A percentile compares a stretch with the other conserved stretches of the same genome.
Conservation (phyloP, 129 eudicot species). For the Saposhnikovia divaricata region DNA sequence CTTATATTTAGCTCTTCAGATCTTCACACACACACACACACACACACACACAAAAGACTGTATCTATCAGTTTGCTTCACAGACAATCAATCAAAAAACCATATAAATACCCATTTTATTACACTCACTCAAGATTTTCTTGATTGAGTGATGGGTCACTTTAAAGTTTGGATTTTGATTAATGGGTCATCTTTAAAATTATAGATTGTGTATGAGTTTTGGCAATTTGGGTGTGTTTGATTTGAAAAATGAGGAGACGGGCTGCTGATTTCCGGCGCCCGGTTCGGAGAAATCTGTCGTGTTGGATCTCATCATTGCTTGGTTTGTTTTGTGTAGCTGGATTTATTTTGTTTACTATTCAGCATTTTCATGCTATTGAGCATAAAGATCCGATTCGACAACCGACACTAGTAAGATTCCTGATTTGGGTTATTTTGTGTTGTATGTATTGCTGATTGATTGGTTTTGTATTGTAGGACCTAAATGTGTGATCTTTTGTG, state of each 20-base stretch:
- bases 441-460: not conserved
- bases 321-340: slow-evolving; percentile 47
- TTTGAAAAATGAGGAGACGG: slow-evolving; percentile 80
- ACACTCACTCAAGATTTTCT: not conserved
- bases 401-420: slow-evolving; percentile 38
- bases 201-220: slow-evolving; percentile 7
- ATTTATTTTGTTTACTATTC: slow-evolving; percentile 44
- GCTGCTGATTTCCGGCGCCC: slow-evolving; percentile 95
- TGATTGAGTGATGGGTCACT: slow-evolving; percentile 14
- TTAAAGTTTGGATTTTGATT: slow-evolving; percentile 4
- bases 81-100: not conserved
- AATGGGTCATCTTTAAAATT: slow-evolving; percentile 16
- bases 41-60: not conserved
- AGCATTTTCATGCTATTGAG: slow-evolving; percentile 37
- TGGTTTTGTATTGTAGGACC: not conserved
- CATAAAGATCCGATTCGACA: slow-evolving; percentile 46
- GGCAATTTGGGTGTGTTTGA: slow-evolving; percentile 1
- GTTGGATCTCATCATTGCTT: slow-evolving; percentile 75
- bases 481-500: not conserved
- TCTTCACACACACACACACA: not conserved
- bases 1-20: not conserved
- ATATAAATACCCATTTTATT: not conserved
- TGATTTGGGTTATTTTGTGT: not conserved
- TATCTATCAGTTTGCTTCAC: not conserved
- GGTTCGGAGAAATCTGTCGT: slow-evolving; percentile 51